Conservation (phyloP, 768 basidiomycete species). For the Rickenella mellea region DNA sequence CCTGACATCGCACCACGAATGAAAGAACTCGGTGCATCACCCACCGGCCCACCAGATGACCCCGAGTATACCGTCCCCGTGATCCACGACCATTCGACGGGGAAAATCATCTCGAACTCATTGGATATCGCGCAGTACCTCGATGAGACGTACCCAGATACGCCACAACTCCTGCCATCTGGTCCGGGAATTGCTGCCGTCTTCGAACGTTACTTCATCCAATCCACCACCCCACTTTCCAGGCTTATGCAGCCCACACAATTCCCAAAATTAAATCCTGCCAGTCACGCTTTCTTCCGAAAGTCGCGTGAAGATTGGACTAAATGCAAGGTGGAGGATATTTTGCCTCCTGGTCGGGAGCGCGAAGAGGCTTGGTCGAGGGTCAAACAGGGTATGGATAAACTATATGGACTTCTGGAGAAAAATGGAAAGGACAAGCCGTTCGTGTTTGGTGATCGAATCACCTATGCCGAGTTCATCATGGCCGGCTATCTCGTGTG, state of each 20-base stretch:
- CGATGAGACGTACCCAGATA: conserved; percentile 31
- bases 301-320: conserved; percentile 22
- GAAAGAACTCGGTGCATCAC: conserved; percentile 20
- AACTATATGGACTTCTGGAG: conserved; percentile 11
- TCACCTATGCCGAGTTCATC: conserved; percentile 32
- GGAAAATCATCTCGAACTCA: conserved; percentile 27
- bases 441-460: conserved; percentile 28
- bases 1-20: conserved; percentile 29
- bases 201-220: conserved; percentile 9
- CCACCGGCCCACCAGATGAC: conserved; percentile 21
- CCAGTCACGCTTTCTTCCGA: conserved; percentile 23
- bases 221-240: background rate
- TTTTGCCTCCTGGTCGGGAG: conserved; percentile 20
- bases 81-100: conserved; percentile 29
- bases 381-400: conserved; percentile 22
- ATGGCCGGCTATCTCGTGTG: conserved; percentile 22
- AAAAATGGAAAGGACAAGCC: conserved; percentile 16
- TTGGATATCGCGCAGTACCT: conserved; percentile 36
- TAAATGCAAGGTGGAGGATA: conserved; percentile 27
- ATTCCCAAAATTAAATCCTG: conserved; percentile 14
- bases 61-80: conserved; percentile 31
- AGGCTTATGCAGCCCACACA: conserved; percentile 9
- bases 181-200: conserved; percentile 19
- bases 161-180: conserved; percentile 22
- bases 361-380: conserved; percentile 27